phyloP scores from a whole-genome alignment of 73 alveolate genomes.

The Effrenium voratum region DNA sequence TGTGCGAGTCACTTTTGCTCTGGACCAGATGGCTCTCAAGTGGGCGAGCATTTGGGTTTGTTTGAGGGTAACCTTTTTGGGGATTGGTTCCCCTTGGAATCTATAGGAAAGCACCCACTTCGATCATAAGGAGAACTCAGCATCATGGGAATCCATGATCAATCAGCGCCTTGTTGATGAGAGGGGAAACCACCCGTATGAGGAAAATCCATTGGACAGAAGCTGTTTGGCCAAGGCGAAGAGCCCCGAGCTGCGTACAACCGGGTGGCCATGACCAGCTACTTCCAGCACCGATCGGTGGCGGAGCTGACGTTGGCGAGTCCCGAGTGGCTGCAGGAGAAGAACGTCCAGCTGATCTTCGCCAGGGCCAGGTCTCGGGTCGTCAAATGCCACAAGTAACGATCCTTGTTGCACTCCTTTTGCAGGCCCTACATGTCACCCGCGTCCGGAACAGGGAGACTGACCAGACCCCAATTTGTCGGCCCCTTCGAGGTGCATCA shows the following conservation, averaged over 20 bases:
- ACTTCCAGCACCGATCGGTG: conserved; percentile 70
- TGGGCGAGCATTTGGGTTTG: no score
- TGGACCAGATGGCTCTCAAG: no score
- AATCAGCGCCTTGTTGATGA: not conserved
- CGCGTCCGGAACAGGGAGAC: no score
- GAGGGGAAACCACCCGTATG: no score
- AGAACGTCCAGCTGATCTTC: conserved; percentile 73
- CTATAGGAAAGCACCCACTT: not conserved
- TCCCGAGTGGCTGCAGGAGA: not conserved
- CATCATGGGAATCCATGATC: not conserved
- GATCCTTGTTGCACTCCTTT: no score
- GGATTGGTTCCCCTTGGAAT: not conserved
- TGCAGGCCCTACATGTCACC: no score
- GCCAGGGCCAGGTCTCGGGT: no score
- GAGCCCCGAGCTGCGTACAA: conserved; percentile 59
- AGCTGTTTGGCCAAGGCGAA: conserved; percentile 10
- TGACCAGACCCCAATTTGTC: no score
- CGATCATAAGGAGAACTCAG: not conserved
- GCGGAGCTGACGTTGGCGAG: conserved; percentile 50
- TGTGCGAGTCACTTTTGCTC: no score
- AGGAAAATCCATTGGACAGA: no score
- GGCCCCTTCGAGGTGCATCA: conserved; percentile 48
- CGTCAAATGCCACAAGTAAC: no score
- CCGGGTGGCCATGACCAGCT: conserved; percentile 92
- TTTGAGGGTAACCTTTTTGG: no score